Conservation (phyloP, 1,284 basidiomycete species). For the Fomes fomentarius region DNA sequence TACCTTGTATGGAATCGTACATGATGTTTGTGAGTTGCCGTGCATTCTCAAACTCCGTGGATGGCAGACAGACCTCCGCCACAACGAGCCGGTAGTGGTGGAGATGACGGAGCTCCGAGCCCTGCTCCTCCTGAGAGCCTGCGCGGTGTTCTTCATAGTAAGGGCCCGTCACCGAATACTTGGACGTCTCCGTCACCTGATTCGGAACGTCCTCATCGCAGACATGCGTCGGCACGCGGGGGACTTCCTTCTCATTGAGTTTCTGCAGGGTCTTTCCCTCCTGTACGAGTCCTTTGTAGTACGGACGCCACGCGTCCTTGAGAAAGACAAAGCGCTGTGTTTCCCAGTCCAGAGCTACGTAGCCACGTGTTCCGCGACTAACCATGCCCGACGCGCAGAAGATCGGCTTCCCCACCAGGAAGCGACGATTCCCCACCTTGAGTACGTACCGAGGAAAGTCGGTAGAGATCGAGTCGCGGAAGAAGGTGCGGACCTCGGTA, state of each 20-base stretch:
- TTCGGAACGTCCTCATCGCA: slow-evolving; percentile 2
- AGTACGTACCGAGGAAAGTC: background rate
- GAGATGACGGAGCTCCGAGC: too few relatives aligned
- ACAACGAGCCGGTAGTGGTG: too few relatives aligned
- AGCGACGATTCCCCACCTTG: background rate
- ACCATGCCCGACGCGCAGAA: background rate
- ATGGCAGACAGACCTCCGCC: slow-evolving; percentile 6
- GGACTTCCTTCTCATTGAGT: background rate
- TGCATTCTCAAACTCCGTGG: background rate
- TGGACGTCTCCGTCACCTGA: slow-evolving; percentile 3
- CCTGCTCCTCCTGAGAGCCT: too few relatives aligned
- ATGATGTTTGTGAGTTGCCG: slow-evolving; percentile 1
- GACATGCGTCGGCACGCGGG: background rate
- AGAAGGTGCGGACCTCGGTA: background rate
- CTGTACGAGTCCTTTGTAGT: slow-evolving; percentile 1
- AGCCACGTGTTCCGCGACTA: slow-evolving; percentile 12
- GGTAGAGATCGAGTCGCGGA: background rate
- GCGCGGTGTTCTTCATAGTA: too few relatives aligned
- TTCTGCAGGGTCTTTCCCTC: slow-evolving; percentile 5
- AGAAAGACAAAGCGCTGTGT: slow-evolving; percentile 5
- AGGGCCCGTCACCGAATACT: too few relatives aligned
- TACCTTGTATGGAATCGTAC: slow-evolving; percentile 1
- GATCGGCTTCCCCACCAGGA: slow-evolving; percentile 1
- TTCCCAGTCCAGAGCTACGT: slow-evolving; percentile 8
- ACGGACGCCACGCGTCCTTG: slow-evolving; percentile 16